phyloP scores from a whole-genome alignment of 768 basidiomycete species.

The Pleurotus ostreatus region DNA sequence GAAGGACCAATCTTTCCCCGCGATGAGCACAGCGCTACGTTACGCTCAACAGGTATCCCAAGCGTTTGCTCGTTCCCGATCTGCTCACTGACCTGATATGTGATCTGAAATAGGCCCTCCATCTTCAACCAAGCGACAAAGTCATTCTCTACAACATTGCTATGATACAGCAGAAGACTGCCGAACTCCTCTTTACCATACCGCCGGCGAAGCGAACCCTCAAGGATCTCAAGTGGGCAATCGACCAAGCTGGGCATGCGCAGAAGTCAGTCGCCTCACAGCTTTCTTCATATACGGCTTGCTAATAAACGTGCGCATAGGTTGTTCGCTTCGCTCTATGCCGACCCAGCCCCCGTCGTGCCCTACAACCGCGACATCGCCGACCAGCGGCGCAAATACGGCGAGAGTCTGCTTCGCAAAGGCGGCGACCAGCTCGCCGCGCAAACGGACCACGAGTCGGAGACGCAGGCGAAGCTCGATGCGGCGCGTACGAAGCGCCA shows the following conservation, averaged over 20 bases:
- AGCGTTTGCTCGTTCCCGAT: no score
- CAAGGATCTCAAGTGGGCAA: conserved; percentile 72
- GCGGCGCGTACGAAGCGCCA: conserved; percentile 73
- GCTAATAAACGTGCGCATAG: conserved; percentile 31
- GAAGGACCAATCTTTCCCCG: conserved; percentile 78
- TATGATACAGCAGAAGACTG: conserved; percentile 96
- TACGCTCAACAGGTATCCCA: conserved; percentile 72
- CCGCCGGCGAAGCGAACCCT: conserved; percentile 73
- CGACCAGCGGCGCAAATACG: conserved; percentile 86
- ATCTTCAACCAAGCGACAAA: conserved; percentile 84
- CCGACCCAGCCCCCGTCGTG: conserved; percentile 60
- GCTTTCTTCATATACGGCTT: not conserved
- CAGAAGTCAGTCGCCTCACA: conserved; percentile 53
- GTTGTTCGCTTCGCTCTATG: conserved; percentile 79
- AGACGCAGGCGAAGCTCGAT: conserved; percentile 69
- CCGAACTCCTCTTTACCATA: conserved; percentile 81
- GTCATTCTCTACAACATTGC: conserved; percentile 93
- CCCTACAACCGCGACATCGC: conserved; percentile 88
- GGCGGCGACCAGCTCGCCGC: conserved; percentile 74
- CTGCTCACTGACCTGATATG: not conserved
- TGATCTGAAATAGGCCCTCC: conserved; percentile 58
- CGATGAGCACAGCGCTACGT: conserved; percentile 81
- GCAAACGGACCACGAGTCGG: conserved; percentile 69
- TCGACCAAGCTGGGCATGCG: conserved; percentile 79
- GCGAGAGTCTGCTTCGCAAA: conserved; percentile 78